Percentiles rank a stretch among this genome's conserved stretches.
Evolutionary conservation across 352 stramenopile species (phyloP).

Genomic region (Pythium rhizo-oryzae): DNA sequence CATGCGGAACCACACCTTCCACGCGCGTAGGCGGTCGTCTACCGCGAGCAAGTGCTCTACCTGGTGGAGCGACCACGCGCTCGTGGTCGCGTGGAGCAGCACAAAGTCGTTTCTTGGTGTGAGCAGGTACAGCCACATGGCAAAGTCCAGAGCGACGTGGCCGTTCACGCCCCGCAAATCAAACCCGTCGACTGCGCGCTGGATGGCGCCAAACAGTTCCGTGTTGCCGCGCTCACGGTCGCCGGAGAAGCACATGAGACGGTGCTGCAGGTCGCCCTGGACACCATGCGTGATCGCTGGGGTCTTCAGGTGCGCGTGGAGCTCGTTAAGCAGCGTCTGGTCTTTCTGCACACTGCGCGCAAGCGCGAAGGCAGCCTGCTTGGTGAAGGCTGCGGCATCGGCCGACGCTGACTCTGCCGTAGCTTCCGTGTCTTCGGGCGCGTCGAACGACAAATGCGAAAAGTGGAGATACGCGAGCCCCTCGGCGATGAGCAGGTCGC

Average conservation of each 20-base stretch:
- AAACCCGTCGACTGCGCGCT: conserved; percentile 23
- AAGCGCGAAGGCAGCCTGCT: conserved; percentile 16
- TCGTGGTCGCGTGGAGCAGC: conserved; percentile 37
- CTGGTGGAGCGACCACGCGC: conserved; percentile 40
- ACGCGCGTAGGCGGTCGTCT: conserved; percentile 29
- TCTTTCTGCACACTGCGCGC: conserved; percentile 11
- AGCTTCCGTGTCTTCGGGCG: conserved; percentile 7
- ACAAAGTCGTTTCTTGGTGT: conserved; percentile 41
- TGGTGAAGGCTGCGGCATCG: conserved; percentile 22
- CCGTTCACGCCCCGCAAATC: conserved; percentile 32
- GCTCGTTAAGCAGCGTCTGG: conserved; percentile 2
- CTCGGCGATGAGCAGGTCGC: conserved; percentile 32
- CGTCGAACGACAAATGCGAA: conserved; percentile 38
- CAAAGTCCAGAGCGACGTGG: conserved; percentile 35
- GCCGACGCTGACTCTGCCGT: no score
- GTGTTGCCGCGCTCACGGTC: conserved; percentile 21
- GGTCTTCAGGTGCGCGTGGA: conserved; percentile 15
- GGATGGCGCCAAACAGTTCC: conserved; percentile 25
- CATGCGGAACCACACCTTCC: conserved; percentile 40
- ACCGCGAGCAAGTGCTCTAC: conserved; percentile 36
- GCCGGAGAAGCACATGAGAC: conserved; percentile 34
- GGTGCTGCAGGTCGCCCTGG: conserved; percentile 19
- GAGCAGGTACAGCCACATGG: conserved; percentile 36
- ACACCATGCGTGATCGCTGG: neutral
- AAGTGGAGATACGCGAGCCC: conserved; percentile 43